phyloP scores from a whole-genome alignment of 768 basidiomycete species.

The Tubosaeta brunneosetosa region DNA sequence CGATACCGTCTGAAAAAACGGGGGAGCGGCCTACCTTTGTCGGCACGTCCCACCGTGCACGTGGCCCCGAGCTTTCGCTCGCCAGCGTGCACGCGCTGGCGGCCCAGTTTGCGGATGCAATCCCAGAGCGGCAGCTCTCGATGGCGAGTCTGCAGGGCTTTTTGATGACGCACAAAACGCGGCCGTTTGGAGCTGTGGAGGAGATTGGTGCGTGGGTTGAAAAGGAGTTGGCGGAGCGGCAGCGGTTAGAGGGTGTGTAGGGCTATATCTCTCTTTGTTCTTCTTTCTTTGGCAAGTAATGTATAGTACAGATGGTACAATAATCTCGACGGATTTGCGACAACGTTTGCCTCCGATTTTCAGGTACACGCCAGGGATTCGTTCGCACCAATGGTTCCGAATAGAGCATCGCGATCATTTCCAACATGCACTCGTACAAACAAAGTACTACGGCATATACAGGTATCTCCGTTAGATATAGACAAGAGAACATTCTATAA shows the following conservation, averaged over 20 bases:
- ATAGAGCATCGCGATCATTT: background rate
- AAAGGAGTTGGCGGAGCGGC: constrained; percentile 31
- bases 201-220: constrained; percentile 47
- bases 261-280: background rate
- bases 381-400: too few species aligned
- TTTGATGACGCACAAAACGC: constrained; percentile 63
- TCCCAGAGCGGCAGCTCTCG: constrained; percentile 44
- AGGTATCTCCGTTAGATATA: constrained; percentile 5
- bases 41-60: constrained; percentile 29
- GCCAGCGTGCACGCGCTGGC: constrained; percentile 46
- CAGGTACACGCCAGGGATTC: too few species aligned
- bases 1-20: constrained; percentile 18
- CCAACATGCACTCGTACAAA: constrained; percentile 11
- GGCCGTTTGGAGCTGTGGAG: constrained; percentile 52
- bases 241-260: background rate
- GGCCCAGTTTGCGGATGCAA: constrained; percentile 45
- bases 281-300: too few species aligned
- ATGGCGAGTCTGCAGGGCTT: constrained; percentile 51
- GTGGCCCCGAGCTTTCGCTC: constrained; percentile 39
- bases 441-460: constrained; percentile 1
- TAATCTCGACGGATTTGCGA: too few species aligned
- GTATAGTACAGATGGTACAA: too few species aligned
- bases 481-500: constrained; percentile 11
- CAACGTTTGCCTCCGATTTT: too few species aligned
- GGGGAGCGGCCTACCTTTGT: constrained; percentile 2